phyloP scores from a whole-genome alignment of 306 rosid genomes.

The Cicer bijugum region DNA sequence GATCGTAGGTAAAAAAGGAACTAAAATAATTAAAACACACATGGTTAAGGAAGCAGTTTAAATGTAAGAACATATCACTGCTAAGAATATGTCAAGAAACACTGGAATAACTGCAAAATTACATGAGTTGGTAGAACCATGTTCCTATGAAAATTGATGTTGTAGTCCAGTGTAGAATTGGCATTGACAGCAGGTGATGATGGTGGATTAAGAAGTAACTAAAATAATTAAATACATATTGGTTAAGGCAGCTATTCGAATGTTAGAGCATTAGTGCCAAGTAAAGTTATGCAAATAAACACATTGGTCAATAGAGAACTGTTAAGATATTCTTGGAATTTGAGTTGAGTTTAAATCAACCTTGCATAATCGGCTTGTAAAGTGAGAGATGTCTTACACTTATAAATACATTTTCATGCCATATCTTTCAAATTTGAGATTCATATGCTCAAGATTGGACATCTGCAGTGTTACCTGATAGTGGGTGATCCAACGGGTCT shows the following conservation, averaged over 20 bases:
- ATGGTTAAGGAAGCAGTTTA: neutral
- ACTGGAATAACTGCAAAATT: conserved; percentile 1
- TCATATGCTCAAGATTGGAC: too few species aligned
- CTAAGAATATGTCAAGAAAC: conserved; percentile 14
- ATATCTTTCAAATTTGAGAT: too few species aligned
- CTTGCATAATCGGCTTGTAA: too few species aligned
- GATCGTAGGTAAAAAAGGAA: neutral
- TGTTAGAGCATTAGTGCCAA: neutral
- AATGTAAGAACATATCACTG: neutral
- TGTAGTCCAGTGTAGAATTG: conserved; percentile 8
- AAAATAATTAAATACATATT: neutral
- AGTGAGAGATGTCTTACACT: too few species aligned
- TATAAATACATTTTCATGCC: too few species aligned
- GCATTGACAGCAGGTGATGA: neutral
- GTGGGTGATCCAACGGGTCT: too few species aligned
- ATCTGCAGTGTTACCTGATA: too few species aligned
- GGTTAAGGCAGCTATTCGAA: neutral
- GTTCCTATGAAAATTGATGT: neutral
- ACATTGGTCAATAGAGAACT: conserved; percentile 1
- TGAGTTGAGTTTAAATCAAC: too few species aligned
- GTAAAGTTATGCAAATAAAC: neutral
- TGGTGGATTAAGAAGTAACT: neutral
- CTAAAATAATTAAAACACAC: neutral
- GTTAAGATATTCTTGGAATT: neutral
- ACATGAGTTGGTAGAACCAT: conserved; percentile 6